Conservation (phyloP, 1,284 basidiomycete genomes). For the Ceratorhiza oryzae-sativae region DNA sequence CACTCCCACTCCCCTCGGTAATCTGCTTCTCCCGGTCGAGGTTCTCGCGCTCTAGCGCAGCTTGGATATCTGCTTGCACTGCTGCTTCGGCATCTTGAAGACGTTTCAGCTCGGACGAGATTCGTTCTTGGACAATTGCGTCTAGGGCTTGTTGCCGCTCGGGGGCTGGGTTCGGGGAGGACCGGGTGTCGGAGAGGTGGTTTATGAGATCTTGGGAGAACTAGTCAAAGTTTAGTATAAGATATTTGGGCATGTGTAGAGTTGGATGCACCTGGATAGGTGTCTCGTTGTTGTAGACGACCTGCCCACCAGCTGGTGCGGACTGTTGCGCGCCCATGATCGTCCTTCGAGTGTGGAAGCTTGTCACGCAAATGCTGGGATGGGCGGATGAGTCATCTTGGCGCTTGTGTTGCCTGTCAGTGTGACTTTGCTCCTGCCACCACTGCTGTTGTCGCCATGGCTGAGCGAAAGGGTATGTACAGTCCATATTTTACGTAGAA, state of each 20-base stretch:
- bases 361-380: neutral
- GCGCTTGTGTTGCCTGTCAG: neutral
- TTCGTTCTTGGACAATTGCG: slow-evolving; percentile 68
- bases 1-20: slow-evolving; percentile 57
- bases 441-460: slow-evolving; percentile 62
- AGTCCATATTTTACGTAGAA: neutral
- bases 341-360: slow-evolving; percentile 23
- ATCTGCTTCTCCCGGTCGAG: slow-evolving; percentile 67
- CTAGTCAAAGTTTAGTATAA: slow-evolving; percentile 52
- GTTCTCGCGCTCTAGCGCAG: slow-evolving; percentile 79
- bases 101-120: slow-evolving; percentile 66
- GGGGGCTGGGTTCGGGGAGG: slow-evolving; percentile 63
- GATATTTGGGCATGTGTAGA: slow-evolving; percentile 24
- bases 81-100: slow-evolving; percentile 70
- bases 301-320: slow-evolving; percentile 20
- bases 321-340: slow-evolving; percentile 34
- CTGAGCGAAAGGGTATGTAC: slow-evolving; percentile 80
- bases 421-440: neutral
- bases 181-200: slow-evolving; percentile 69
- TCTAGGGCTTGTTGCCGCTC: slow-evolving; percentile 76
- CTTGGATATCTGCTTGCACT: slow-evolving; percentile 70
- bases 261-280: slow-evolving; percentile 64
- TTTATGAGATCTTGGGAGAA: slow-evolving; percentile 79
- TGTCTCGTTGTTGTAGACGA: slow-evolving; percentile 65
- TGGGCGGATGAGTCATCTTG: neutral